A percentile compares a stretch with the other conserved stretches of the same genome.
phyloP scores from a whole-genome alignment of 305 asterid species.

The Stenogyne calaminthoides region DNA sequence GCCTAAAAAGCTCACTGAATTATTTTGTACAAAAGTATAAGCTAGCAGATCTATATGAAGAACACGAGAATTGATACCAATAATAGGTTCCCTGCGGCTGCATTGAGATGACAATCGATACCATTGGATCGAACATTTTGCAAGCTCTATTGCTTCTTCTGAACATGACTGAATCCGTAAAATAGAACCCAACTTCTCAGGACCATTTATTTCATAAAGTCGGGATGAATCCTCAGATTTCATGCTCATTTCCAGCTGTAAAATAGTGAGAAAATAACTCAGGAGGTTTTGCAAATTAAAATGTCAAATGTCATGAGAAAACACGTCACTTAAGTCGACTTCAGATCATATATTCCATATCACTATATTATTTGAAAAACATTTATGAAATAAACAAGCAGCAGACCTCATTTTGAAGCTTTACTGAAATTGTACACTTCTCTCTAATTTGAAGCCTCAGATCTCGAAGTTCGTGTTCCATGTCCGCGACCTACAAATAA shows the following conservation, averaged over 20 bases:
- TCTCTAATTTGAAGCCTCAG: constrained; percentile 75
- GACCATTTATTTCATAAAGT: constrained; percentile 57
- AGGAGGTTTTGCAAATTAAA: not conserved
- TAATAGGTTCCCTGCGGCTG: constrained; percentile 90
- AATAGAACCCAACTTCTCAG: constrained; percentile 75
- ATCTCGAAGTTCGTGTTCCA: constrained; percentile 92
- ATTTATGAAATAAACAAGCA: constrained; percentile 8
- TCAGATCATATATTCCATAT: not conserved
- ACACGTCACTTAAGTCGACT: not conserved
- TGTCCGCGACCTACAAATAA: constrained; percentile 77
- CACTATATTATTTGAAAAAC: constrained; percentile 8
- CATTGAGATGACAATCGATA: constrained; percentile 87
- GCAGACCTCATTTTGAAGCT: constrained; percentile 81
- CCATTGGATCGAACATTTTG: constrained; percentile 86
- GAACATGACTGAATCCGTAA: constrained; percentile 72
- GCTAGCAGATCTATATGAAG: not conserved
- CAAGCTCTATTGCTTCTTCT: constrained; percentile 74
- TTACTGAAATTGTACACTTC: constrained; percentile 65
- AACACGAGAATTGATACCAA: constrained; percentile 48
- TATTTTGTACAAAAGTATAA: not conserved
- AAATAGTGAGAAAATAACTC: constrained; percentile 29
- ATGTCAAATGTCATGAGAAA: not conserved
- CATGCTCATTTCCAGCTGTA: constrained; percentile 78
- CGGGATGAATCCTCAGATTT: constrained; percentile 52
- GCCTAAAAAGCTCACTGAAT: not conserved